Base-by-base conservation (phyloP, 208 protist species). In the Wallacemonas rigidus region DNA sequence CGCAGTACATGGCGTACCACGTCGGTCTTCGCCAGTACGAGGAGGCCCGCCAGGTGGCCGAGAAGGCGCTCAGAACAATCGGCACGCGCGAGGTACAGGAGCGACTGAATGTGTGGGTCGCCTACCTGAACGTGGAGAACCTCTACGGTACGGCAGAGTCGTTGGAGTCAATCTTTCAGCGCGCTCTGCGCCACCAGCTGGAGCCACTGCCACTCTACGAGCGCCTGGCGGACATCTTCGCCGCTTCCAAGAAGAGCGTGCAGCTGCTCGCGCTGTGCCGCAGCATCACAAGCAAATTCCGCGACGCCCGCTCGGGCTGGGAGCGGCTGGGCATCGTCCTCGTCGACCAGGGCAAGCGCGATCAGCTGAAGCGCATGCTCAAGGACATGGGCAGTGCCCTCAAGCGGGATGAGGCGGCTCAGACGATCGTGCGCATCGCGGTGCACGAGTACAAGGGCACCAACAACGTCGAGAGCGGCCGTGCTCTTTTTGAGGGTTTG, bases 91-190 rank as follows among this genome's bases (percentile, higher is more conserved):
- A 98, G 71, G 72, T 85, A 58, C 63, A 93, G 36, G 95, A 98
- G 75, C 81, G 77, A 53, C 77, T 97, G 56, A 98, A 98, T 69
- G 85, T 98, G 6, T 98, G 92, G 92, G 92, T 97, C 39, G 94
- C 95, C 11, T 95, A 97, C 75, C 79, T 98, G 47, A 98, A 98
- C 76, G 55, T 98, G 5, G 96, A 98, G 80, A 97, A 95, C 70
- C 78, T 94, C 35, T 90, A 97, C 69, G 96, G 96, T 63, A 97
- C 90, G 15, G 76, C 83, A 53, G 92, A 98, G 76, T 95, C 90
- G n/a, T 83, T 98, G 43, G 71, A 88, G 40, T 80, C 85, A 3
- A 82, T 98, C 14, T 98, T 97, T 65, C 83, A 91, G 51, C 86
- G 91, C 36, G 92, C 93, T 1, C 71, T 95, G 56, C 86, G 87